phyloP scores from a whole-genome alignment of 2,329 filamentous ascomycete genomes.

The Exophiala xenobiotica region DNA sequence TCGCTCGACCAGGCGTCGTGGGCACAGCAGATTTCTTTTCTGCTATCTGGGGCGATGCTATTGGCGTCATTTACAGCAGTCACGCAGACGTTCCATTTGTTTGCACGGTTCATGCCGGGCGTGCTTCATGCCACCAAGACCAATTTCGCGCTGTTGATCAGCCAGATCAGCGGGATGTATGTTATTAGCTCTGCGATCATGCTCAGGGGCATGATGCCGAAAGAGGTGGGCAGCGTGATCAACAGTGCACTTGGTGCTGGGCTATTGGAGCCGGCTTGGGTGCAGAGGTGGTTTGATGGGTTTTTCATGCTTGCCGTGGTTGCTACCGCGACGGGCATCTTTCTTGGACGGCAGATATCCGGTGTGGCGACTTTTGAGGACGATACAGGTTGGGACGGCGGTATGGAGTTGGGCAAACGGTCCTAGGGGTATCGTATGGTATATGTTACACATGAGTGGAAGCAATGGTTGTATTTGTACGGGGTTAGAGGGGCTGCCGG shows the following conservation, averaged over 20 bases:
- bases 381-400: conserved; percentile 54
- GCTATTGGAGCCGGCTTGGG: conserved; percentile 69
- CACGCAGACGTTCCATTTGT: conserved; percentile 80
- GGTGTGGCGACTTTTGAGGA: conserved; percentile 54
- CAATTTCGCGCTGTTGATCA: conserved; percentile 75
- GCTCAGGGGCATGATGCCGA: conserved; percentile 73
- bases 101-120: conserved; percentile 70
- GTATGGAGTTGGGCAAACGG: conserved; percentile 71
- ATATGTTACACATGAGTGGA: background rate
- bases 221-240: conserved; percentile 73
- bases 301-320: conserved; percentile 74
- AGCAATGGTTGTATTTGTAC: background rate
- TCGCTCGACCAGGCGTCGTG: conserved; percentile 78
- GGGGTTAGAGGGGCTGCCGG: background rate
- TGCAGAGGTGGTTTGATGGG: conserved; percentile 82
- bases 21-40: conserved; percentile 81
- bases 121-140: conserved; percentile 73
- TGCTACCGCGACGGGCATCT: conserved; percentile 68
- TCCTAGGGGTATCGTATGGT: conserved; percentile 36
- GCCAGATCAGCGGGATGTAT: conserved; percentile 79
- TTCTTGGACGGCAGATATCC: conserved; percentile 64
- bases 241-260: conserved; percentile 70
- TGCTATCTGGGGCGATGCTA: conserved; percentile 79
- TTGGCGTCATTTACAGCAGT: conserved; percentile 77
- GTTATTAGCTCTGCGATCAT: conserved; percentile 78